Evolutionary conservation across 208 protist species (phyloP).

Genomic region (Kentomonas sorsogonicus): DNA sequence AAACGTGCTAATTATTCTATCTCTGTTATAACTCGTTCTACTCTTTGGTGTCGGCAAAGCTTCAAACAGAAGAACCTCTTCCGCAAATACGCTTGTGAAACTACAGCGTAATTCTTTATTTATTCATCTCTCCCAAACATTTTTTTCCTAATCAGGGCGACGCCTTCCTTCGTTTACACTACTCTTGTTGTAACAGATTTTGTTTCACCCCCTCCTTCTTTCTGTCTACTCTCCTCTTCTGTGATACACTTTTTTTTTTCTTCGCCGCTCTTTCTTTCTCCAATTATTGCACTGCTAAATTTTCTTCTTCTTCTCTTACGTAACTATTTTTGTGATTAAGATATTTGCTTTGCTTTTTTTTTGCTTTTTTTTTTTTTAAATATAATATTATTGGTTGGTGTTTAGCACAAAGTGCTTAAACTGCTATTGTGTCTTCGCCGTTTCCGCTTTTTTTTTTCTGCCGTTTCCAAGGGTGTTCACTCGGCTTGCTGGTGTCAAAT

Average conservation of each 20-base stretch:
- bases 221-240: background rate
- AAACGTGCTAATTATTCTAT: background rate
- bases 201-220: background rate
- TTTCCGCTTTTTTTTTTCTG: no score
- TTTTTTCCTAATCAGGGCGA: background rate
- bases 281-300: background rate
- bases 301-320: background rate
- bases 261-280: slow-evolving; percentile 2
- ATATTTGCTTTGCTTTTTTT: slow-evolving; percentile 9
- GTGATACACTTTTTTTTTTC: slow-evolving; percentile 9
- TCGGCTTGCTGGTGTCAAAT: no score
- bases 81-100: background rate
- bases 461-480: no score
- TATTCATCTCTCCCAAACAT: background rate
- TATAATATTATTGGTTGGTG: background rate
- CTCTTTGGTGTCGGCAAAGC: background rate
- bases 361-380: slow-evolving; percentile 4
- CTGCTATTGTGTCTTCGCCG: background rate
- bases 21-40: background rate
- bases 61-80: background rate
- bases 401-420: no score
- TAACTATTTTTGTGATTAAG: background rate
- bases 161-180: background rate
- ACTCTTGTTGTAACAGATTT: background rate
- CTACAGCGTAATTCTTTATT: background rate